These are phyloP conservation scores for Fusarium sp. DNA, from an alignment of 2,329 filamentous ascomycete genomes.

Conservation along the genomic window DNA sequence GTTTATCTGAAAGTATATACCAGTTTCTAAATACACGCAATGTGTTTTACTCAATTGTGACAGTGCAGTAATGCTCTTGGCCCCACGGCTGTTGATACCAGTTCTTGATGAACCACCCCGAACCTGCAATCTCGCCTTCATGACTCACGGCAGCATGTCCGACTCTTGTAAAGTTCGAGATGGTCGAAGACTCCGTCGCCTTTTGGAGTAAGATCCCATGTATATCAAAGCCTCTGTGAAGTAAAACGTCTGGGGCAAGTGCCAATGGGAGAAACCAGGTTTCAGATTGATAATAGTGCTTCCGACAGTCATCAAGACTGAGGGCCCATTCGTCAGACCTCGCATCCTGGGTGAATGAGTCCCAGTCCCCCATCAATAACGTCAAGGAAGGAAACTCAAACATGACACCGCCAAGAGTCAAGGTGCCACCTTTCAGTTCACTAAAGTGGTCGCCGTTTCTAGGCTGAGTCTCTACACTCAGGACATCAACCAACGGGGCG, in stretches of 20 bases:
- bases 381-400: not conserved
- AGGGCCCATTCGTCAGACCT: not conserved
- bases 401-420: not conserved
- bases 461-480: not conserved
- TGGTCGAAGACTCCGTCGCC: no score
- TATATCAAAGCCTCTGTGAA: not conserved
- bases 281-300: not conserved
- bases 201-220: not conserved
- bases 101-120: not conserved
- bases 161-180: not conserved
- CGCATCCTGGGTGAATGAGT: not conserved
- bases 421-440: not conserved
- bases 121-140: not conserved
- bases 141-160: not conserved
- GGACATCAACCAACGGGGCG: not conserved
- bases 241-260: not conserved
- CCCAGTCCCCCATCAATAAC: not conserved
- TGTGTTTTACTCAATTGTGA: not conserved
- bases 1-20: no score
- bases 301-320: not conserved
- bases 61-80: not conserved
- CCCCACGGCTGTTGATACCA: not conserved
- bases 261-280: not conserved
- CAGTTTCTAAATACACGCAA: no score
- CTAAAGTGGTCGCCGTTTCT: not conserved